Conservation (phyloP, 1,284 basidiomycete genomes). For the Trichosporon sp. region DNA sequence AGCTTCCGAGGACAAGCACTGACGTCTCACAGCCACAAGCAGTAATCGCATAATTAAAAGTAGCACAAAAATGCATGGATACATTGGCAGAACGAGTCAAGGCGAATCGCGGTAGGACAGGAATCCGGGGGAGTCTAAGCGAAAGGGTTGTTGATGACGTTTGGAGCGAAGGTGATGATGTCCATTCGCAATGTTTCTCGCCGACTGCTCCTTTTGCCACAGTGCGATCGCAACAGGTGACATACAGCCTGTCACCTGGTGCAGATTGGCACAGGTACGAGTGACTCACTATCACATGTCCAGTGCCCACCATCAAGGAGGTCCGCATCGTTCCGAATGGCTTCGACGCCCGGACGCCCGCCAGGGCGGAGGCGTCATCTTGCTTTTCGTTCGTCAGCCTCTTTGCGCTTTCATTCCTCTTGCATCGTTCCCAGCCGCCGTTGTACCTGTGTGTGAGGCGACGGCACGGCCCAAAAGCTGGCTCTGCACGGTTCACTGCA, state of each 20-base stretch:
- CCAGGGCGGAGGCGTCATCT: not conserved
- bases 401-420: not conserved
- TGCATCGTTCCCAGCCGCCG: conserved; percentile 5
- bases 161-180: not conserved
- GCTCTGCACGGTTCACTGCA: not conserved
- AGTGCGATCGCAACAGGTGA: not conserved
- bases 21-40: conserved; percentile 5
- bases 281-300: conserved; percentile 19
- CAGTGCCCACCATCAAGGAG: not conserved
- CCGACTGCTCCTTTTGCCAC: not conserved
- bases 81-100: not conserved
- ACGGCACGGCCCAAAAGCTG: not conserved
- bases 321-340: conserved; percentile 15
- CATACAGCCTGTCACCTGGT: not conserved
- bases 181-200: not conserved
- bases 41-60: conserved; percentile 9
- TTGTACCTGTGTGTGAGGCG: conserved; percentile 13
- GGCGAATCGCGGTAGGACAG: not conserved
- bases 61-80: conserved; percentile 20
- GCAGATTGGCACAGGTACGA: conserved; percentile 10
- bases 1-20: not conserved
- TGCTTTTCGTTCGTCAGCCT: not conserved
- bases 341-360: conserved; percentile 8
- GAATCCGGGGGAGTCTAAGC: not conserved
- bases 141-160: not conserved